Base-by-base conservation (phyloP, 1,284 basidiomycete species). In the Pyrrhoderma lamaoense region DNA sequence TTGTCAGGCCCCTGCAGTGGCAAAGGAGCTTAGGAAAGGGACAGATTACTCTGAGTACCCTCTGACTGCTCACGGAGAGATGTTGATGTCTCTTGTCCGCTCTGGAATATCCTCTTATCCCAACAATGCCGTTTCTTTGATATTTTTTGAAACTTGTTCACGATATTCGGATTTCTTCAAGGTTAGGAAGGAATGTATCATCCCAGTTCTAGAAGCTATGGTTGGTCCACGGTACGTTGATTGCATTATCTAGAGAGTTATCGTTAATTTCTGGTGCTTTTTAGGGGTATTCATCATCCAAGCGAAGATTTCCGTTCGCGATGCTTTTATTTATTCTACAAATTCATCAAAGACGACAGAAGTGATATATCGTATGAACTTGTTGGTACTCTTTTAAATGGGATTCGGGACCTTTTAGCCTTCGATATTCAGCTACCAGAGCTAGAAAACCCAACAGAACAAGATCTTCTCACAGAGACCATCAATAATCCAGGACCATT, bases 161-260 rank as follows among this genome's bases (percentile, higher is more conserved):
- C 82, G 97, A 51, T 99, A 99, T 65, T 80, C 85, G 37, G 93
- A 98, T 64, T 98, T 98, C 67, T 99, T 98, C 80, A 93, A 90
- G 67, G 82, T 93, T 34, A 84, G 91, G 56, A 85, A 87, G 63
- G 82, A 92, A 57, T 88, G 85, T 59, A 87, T 98, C 57, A 73
- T 89, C 62, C 86, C 89, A 22, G 82, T 91, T 3, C 71, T 99
- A 44, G 85, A 94, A 60, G 87, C 90, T 1, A 93, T 99, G 75
- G 77, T 99, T 23, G 93, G 90, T 62, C 60, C 68, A 58, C 76
- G 89, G 91, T 92, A 62, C 58, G 80, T 64, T 3, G 44, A 8
- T 42, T n/a, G 18, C 40, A 11, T 23, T 27, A 36, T 27, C 16
- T 45, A 27, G 3, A 27, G 23, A 7, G 31, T 42, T 47, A 42